These are phyloP conservation scores for Yamadazyma diddensiae DNA, from an alignment of 1,139 yeast species.

Conservation along the genomic window DNA sequence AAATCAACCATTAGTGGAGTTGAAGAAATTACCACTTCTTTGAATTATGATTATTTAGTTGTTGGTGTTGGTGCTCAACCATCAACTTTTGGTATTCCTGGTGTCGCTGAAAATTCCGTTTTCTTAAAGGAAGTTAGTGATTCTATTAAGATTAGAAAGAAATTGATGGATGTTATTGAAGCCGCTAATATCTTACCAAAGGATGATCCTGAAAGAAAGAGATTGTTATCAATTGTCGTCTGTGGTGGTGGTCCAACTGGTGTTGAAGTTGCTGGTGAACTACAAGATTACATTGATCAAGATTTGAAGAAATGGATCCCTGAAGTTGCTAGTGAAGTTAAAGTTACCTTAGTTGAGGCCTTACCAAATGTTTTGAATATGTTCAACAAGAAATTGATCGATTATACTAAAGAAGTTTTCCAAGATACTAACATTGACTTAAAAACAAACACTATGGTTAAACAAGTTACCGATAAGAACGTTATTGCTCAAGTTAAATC, in stretches of 20 bases:
- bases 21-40: slow-evolving; percentile 46
- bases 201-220: slow-evolving; percentile 74
- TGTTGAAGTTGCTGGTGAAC: slow-evolving; percentile 93
- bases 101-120: slow-evolving; percentile 82
- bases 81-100: slow-evolving; percentile 90
- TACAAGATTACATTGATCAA: slow-evolving; percentile 90
- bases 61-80: slow-evolving; percentile 93
- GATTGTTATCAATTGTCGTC: slow-evolving; percentile 78
- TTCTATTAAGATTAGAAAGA: slow-evolving; percentile 71
- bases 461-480: slow-evolving; percentile 67
- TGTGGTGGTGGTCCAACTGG: slow-evolving; percentile 99
- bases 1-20: slow-evolving; percentile 41
- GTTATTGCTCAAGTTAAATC: slow-evolving; percentile 72
- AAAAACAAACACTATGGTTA: slow-evolving; percentile 82
- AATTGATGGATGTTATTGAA: slow-evolving; percentile 73
- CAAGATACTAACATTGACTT: slow-evolving; percentile 75
- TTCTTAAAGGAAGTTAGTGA: slow-evolving; percentile 87
- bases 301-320: slow-evolving; percentile 90
- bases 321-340: slow-evolving; percentile 73
- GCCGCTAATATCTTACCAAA: slow-evolving; percentile 75
- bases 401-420: slow-evolving; percentile 81
- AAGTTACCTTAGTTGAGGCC: slow-evolving; percentile 86
- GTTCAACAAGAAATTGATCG: slow-evolving; percentile 80
- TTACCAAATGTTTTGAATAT: slow-evolving; percentile 85
- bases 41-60: slow-evolving; percentile 75